Evolutionary conservation across 352 stramenopile species (phyloP), one percentile per base, ranked within the genome.

Genomic region (Ophiocytium majus): DNA sequence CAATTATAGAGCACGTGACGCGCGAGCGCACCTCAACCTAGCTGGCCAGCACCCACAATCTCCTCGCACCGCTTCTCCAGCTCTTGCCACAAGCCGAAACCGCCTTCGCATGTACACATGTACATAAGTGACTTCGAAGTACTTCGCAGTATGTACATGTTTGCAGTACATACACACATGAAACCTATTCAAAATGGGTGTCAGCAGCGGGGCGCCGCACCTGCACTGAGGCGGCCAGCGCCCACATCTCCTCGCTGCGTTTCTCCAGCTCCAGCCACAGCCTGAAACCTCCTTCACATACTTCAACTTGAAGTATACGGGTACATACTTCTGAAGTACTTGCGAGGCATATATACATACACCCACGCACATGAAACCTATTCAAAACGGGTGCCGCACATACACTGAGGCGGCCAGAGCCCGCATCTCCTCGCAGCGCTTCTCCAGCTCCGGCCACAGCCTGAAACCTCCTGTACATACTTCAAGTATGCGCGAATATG

Each of bases 191-290:
- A n/a, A n/a, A n/a, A n/a, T n/a, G n/a, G n/a, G 28, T 71, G n/a
- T n/a, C n/a, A n/a, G n/a, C n/a, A n/a, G n/a, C n/a, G n/a, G n/a
- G n/a, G n/a, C n/a, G 28, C 57, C 23, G 5, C 35, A 78, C 66
- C 66, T 78, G 32, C 32, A 78, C 66, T 5, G 66, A 78, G 5
- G 32, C 17, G 5, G 66, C 32, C 66, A 78, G 17, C 14, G 66
- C 66, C 5, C 35, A 14, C 66, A 78, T 5, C 35, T 78, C 66
- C 66, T 78, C 5, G 66, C 35, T 17, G 35, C 66, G 66, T 14
- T 17, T 5, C 35, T 78, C 66, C 66, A 78, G 35, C 32, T 78
- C 66, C 66, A 17, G 66, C 66, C 66, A 78, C 66, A 78, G 66
- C 35, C n/a, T n/a, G n/a, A n/a, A n/a, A n/a, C n/a, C n/a, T n/a